Evolutionary conservation across 192 early-diverging fungal genomes (phyloP).

Genomic region (Entomortierella chlamydospora): DNA sequence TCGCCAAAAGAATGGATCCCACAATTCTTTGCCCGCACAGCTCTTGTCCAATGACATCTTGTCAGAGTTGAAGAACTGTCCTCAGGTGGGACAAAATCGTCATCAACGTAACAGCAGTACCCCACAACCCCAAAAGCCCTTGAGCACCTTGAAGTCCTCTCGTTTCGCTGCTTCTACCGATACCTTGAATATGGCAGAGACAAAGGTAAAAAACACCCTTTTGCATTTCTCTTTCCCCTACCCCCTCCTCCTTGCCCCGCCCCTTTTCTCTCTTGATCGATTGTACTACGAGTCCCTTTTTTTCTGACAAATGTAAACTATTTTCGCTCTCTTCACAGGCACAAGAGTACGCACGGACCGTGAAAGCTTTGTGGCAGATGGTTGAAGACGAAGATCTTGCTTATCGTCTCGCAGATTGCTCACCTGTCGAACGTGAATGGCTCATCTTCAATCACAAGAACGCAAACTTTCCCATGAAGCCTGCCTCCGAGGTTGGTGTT

Average conservation of each 20-base stretch:
- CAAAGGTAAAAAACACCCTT: slow-evolving; percentile 5
- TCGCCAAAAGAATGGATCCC: not conserved
- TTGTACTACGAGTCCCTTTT: no score
- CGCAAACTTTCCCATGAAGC: slow-evolving; percentile 7
- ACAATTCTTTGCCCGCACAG: slow-evolving; percentile 1
- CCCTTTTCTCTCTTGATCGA: no score
- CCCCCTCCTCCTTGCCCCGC: no score
- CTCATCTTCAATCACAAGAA: slow-evolving; percentile 27
- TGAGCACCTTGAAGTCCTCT: not conserved
- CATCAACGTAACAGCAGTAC: not conserved
- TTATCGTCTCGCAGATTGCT: slow-evolving; percentile 29
- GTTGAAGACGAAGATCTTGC: slow-evolving; percentile 43
- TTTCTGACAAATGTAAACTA: no score
- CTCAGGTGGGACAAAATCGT: not conserved
- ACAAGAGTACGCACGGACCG: slow-evolving; percentile 50
- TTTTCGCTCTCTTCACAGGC: slow-evolving; percentile 16
- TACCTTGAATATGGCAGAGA: not conserved
- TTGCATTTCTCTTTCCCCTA: not conserved
- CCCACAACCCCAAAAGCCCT: not conserved
- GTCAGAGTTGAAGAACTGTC: slow-evolving; percentile 1
- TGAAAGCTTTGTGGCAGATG: slow-evolving; percentile 50
- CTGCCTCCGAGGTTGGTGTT: no score
- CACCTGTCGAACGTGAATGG: slow-evolving; percentile 33
- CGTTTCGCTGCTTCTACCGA: not conserved
- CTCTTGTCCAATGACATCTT: not conserved